Percentiles rank a stretch among this genome's conserved stretches.
These are phyloP conservation scores for Pseudomassariella vexata DNA, from an alignment of 2,329 filamentous ascomycete genomes.

Conservation along the genomic window DNA sequence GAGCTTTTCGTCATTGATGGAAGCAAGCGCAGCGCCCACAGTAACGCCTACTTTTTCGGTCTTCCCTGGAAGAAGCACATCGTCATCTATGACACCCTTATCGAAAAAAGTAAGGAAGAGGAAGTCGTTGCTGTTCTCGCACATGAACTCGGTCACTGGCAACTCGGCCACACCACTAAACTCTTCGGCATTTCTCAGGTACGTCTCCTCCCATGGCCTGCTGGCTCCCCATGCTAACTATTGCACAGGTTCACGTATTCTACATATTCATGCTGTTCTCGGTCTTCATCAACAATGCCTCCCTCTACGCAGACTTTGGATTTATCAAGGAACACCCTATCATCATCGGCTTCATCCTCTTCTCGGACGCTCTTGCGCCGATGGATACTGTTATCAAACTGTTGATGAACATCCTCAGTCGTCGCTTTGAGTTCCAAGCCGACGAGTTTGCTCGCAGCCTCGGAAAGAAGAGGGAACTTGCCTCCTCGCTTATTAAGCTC, in stretches of 20 bases:
- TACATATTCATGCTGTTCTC: slow-evolving; percentile 97
- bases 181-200: slow-evolving; percentile 83
- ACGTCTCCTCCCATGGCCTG: slow-evolving; percentile 18
- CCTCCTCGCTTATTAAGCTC: slow-evolving; percentile 86
- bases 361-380: slow-evolving; percentile 91
- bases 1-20: slow-evolving; percentile 95
- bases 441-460: slow-evolving; percentile 83
- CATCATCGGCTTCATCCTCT: slow-evolving; percentile 94
- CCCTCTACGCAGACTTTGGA: slow-evolving; percentile 85
- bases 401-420: slow-evolving; percentile 90
- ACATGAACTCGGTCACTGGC: slow-evolving; percentile 97
- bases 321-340: slow-evolving; percentile 80
- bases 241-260: slow-evolving; percentile 77
- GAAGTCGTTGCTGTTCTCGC: slow-evolving; percentile 94
- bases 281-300: slow-evolving; percentile 92
- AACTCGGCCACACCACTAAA: slow-evolving; percentile 87
- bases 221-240: slow-evolving; percentile 20
- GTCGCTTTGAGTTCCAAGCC: slow-evolving; percentile 93
- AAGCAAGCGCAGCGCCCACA: slow-evolving; percentile 81
- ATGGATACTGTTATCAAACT: slow-evolving; percentile 95
- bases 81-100: slow-evolving; percentile 96
- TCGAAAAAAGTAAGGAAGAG: slow-evolving; percentile 87
- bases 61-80: slow-evolving; percentile 99
- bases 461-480: slow-evolving; percentile 78
- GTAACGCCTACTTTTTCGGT: slow-evolving; percentile 94